phyloP scores from a whole-genome alignment of 1,284 basidiomycete species.

The Marasmius oreades region DNA sequence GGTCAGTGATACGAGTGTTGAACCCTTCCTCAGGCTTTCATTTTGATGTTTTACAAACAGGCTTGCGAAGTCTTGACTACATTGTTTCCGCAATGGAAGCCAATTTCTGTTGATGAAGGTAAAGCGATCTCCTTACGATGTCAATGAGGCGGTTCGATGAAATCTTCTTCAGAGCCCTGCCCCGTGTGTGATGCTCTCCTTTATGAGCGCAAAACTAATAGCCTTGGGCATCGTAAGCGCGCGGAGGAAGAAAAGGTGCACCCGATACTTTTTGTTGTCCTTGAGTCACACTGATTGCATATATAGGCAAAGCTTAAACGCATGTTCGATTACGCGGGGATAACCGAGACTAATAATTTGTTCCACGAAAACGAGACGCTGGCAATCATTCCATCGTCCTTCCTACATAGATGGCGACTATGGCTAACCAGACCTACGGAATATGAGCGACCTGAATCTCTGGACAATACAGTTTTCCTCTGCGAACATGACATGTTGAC shows the following conservation, averaged over 20 bases:
- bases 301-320: slow-evolving; percentile 54
- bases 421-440: slow-evolving; percentile 64
- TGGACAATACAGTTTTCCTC: slow-evolving; percentile 61
- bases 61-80: slow-evolving; percentile 51
- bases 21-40: not conserved
- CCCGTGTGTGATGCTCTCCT: slow-evolving; percentile 53
- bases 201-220: slow-evolving; percentile 56
- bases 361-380: slow-evolving; percentile 43
- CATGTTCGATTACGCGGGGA: slow-evolving; percentile 52
- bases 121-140: not conserved
- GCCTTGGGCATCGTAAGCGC: slow-evolving; percentile 51
- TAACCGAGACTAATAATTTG: slow-evolving; percentile 40
- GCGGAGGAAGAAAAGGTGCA: slow-evolving; percentile 74
- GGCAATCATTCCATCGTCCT: slow-evolving; percentile 57
- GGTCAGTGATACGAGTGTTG: slow-evolving; percentile 33
- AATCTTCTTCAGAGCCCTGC: slow-evolving; percentile 40
- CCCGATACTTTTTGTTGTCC: not conserved
- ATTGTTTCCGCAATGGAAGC: slow-evolving; percentile 64
- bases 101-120: slow-evolving; percentile 39
- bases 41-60: slow-evolving; percentile 32
- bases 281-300: not conserved
- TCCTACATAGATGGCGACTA: slow-evolving; percentile 62
- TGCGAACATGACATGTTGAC: slow-evolving; percentile 65
- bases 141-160: not conserved
- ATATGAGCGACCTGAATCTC: slow-evolving; percentile 47